Conservation (phyloP, 2,329 filamentous ascomycete species). For the Lecanicillium sp. region DNA sequence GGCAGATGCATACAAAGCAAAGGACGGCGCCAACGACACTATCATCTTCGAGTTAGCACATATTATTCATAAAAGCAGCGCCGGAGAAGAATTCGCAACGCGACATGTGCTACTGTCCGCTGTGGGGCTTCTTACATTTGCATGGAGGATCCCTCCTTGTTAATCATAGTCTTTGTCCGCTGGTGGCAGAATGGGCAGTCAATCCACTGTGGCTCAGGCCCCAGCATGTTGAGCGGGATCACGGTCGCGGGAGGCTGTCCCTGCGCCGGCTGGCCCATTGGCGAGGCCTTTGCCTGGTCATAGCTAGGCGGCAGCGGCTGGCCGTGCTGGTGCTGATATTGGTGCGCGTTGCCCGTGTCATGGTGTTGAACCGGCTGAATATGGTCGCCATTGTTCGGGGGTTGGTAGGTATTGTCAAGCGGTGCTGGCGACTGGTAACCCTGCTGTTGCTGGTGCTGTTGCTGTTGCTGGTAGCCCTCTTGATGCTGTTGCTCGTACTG, state of each 20-base stretch:
- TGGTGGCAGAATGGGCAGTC: slow-evolving; percentile 23
- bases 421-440: too few relatives aligned
- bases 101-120: too few relatives aligned
- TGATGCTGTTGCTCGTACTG: neutral
- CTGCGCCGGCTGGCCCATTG: slow-evolving; percentile 1
- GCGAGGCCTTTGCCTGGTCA: slow-evolving; percentile 5
- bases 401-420: too few relatives aligned
- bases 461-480: neutral
- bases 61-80: neutral
- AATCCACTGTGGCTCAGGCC: slow-evolving; percentile 17
- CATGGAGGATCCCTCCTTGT: slow-evolving; percentile 17
- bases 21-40: slow-evolving; percentile 20
- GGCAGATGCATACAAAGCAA: slow-evolving; percentile 23
- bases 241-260: slow-evolving; percentile 4
- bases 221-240: slow-evolving; percentile 18
- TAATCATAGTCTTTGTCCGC: slow-evolving; percentile 15
- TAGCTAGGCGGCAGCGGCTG: slow-evolving; percentile 7
- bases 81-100: too few relatives aligned
- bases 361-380: slow-evolving; percentile 2
- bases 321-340: neutral
- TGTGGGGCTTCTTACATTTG: slow-evolving; percentile 15
- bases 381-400: too few relatives aligned
- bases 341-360: too few relatives aligned
- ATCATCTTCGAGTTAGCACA: slow-evolving; percentile 1
- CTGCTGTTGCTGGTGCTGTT: neutral